These are phyloP conservation scores for Escovopsis sp. DNA, from an alignment of 2,329 filamentous ascomycete genomes.

Conservation along the genomic window DNA sequence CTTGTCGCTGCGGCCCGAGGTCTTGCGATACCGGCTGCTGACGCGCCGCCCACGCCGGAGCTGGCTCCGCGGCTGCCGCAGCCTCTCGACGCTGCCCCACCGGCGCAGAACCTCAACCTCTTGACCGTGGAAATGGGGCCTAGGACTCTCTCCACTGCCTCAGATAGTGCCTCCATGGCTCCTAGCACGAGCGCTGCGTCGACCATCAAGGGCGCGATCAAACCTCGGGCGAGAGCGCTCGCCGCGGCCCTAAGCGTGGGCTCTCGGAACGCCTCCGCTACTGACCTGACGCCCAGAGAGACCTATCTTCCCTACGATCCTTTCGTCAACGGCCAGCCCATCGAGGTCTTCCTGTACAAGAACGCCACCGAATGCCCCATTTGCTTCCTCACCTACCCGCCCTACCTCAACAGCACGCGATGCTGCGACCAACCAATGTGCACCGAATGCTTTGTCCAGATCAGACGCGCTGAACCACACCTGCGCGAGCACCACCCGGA, in stretches of 20 bases:
- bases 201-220: conserved; percentile 42
- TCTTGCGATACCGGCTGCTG: conserved; percentile 66
- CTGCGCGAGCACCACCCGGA: conserved; percentile 63
- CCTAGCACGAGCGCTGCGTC: conserved; percentile 33
- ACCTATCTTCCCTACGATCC: conserved; percentile 66
- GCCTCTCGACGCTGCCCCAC: conserved; percentile 29
- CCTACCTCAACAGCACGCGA: conserved; percentile 82
- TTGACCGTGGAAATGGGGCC: conserved; percentile 67
- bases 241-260: conserved; percentile 61
- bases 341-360: conserved; percentile 91
- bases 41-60: conserved; percentile 63
- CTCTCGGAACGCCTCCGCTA: conserved; percentile 57
- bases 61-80: conserved; percentile 32
- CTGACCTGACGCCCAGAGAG: conserved; percentile 63
- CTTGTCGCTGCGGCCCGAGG: conserved; percentile 82
- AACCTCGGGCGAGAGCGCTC: conserved; percentile 76
- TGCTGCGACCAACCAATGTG: conserved; percentile 96
- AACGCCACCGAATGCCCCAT: conserved; percentile 84
- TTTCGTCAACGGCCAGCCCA: conserved; percentile 82
- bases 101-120: conserved; percentile 45
- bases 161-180: conserved; percentile 45
- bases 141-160: conserved; percentile 63
- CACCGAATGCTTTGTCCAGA: conserved; percentile 97
- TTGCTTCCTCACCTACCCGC: conserved; percentile 90
- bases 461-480: conserved; percentile 86